These are phyloP conservation scores for Madurella mycetomatis DNA, from an alignment of 2,329 filamentous ascomycete species.

Conservation along the genomic window DNA sequence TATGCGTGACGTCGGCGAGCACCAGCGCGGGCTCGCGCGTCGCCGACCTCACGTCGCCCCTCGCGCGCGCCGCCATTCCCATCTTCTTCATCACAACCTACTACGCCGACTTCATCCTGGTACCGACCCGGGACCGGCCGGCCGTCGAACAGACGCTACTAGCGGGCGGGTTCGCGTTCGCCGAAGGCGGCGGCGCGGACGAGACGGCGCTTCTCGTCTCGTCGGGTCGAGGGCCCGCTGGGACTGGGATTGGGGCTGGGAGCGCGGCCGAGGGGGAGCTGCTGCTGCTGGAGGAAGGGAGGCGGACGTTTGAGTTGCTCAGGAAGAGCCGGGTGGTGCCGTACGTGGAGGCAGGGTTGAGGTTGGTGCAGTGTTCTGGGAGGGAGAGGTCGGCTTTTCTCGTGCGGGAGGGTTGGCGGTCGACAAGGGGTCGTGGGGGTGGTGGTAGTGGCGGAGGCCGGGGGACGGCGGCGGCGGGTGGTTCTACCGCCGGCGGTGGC, in stretches of 20 bases:
- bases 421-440: not conserved
- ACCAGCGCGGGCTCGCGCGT: slow-evolving; percentile 89
- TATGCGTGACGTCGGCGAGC: slow-evolving; percentile 85
- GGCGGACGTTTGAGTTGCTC: slow-evolving; percentile 83
- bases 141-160: slow-evolving; percentile 75
- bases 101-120: slow-evolving; percentile 94
- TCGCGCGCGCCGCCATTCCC: slow-evolving; percentile 86
- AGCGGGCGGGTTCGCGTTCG: slow-evolving; percentile 77
- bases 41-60: slow-evolving; percentile 82
- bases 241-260: slow-evolving; percentile 30
- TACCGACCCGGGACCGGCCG: slow-evolving; percentile 68
- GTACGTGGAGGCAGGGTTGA: slow-evolving; percentile 62
- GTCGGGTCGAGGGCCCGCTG: slow-evolving; percentile 23
- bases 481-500: too few relatives aligned
- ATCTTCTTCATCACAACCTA: slow-evolving; percentile 99
- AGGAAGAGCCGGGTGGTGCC: slow-evolving; percentile 71
- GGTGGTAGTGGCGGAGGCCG: not conserved
- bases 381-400: slow-evolving; percentile 40
- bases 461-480: too few relatives aligned
- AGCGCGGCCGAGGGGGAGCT: slow-evolving; percentile 65
- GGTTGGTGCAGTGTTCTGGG: slow-evolving; percentile 79
- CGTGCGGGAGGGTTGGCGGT: not conserved
- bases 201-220: slow-evolving; percentile 56
- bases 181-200: slow-evolving; percentile 48
- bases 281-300: slow-evolving; percentile 42